phyloP scores from a whole-genome alignment of 495 filamentous ascomycete species.

The Penicillium chermesinum region DNA sequence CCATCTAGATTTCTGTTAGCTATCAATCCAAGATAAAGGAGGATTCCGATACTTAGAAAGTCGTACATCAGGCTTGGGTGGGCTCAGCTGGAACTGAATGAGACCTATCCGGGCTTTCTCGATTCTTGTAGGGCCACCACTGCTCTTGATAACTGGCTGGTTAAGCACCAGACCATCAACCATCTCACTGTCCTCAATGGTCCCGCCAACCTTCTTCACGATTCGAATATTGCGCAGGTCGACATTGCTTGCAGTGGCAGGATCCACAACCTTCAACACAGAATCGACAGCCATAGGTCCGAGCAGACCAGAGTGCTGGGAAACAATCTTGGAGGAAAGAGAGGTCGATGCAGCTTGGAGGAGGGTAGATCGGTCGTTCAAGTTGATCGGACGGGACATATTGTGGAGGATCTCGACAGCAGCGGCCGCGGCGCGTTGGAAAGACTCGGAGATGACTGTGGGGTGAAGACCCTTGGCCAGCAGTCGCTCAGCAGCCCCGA shows the following conservation, averaged over 20 bases:
- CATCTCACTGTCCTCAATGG: slow-evolving; percentile 97
- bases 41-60: not conserved
- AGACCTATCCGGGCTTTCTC: slow-evolving; percentile 96
- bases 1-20: slow-evolving; percentile 60
- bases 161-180: slow-evolving; percentile 91
- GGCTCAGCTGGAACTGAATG: slow-evolving; percentile 97
- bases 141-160: slow-evolving; percentile 89
- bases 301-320: slow-evolving; percentile 86
- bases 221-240: slow-evolving; percentile 95
- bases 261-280: slow-evolving; percentile 89
- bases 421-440: slow-evolving; percentile 86
- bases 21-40: not conserved
- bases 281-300: slow-evolving; percentile 97
- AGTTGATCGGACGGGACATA: slow-evolving; percentile 91
- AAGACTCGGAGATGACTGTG: slow-evolving; percentile 94
- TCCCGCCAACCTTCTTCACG: slow-evolving; percentile 95
- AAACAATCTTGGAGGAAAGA: slow-evolving; percentile 96
- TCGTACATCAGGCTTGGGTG: slow-evolving; percentile 92
- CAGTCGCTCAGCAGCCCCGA: slow-evolving; percentile 88
- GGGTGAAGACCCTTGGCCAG: slow-evolving; percentile 92
- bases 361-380: slow-evolving; percentile 81
- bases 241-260: slow-evolving; percentile 92
- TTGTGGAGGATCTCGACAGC: slow-evolving; percentile 86
- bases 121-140: slow-evolving; percentile 84
- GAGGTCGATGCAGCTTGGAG: slow-evolving; percentile 96